A percentile compares a stretch with the other conserved stretches of the same genome.
These are phyloP conservation scores for Aspergillus pseudonomiae DNA, from an alignment of 2,329 filamentous ascomycete species.

Conservation along the genomic window DNA sequence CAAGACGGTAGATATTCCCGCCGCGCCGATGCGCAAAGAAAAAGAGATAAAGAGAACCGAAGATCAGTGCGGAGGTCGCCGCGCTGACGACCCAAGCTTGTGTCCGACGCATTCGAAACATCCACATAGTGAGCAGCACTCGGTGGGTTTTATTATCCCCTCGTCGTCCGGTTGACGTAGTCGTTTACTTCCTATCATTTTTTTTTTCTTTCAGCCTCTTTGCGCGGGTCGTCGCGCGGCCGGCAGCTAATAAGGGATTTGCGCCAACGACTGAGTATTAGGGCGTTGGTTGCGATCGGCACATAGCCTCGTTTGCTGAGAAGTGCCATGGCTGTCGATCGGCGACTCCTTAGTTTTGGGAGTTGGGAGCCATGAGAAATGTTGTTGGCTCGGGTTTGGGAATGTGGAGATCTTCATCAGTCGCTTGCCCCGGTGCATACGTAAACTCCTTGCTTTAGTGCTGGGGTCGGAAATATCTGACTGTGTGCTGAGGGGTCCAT, in stretches of 20 bases:
- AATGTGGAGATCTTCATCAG: background rate
- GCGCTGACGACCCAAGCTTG: background rate
- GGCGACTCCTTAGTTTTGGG: background rate
- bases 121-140: background rate
- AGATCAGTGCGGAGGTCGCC: background rate
- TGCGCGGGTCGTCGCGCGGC: background rate
- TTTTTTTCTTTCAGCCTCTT: background rate
- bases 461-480: background rate
- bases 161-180: background rate
- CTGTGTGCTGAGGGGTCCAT: background rate
- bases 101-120: background rate
- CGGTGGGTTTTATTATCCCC: background rate
- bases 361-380: background rate
- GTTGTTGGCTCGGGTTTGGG: background rate
- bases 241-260: background rate
- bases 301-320: background rate
- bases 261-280: background rate
- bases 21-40: constrained; percentile 7
- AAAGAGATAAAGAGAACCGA: background rate
- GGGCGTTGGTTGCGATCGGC: background rate
- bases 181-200: background rate
- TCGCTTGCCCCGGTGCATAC: background rate
- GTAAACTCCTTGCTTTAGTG: background rate
- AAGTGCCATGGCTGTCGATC: background rate
- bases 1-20: constrained; percentile 3